phyloP scores from a whole-genome alignment of 306 rosid genomes.

The Chamaecrista fasciculata region DNA sequence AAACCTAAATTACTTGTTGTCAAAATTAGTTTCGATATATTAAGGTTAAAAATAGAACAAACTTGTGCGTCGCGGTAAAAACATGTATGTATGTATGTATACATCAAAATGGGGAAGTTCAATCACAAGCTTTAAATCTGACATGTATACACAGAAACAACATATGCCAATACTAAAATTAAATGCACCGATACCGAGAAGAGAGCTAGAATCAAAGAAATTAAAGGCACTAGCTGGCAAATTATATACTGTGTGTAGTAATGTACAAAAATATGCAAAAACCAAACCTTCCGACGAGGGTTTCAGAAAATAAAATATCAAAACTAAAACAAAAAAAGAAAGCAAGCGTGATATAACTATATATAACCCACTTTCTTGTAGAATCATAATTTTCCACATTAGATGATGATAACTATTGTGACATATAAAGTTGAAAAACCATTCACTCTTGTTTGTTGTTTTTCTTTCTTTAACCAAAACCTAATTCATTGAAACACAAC shows the following conservation, averaged over 20 bases:
- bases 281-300: slow-evolving; percentile 1
- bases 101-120: slow-evolving; percentile 26
- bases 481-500: slow-evolving; percentile 23
- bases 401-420: no score
- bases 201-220: slow-evolving; percentile 10
- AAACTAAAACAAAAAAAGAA: neutral
- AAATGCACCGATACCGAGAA: slow-evolving; percentile 36
- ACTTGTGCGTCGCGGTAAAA: neutral
- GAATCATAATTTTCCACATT: neutral
- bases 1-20: slow-evolving; percentile 23
- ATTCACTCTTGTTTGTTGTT: no score
- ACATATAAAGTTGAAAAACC: no score
- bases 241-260: neutral
- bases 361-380: slow-evolving; percentile 14
- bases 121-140: slow-evolving; percentile 19
- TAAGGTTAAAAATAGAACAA: slow-evolving; percentile 24
- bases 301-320: neutral
- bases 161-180: slow-evolving; percentile 25
- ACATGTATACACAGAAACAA: slow-evolving; percentile 12
- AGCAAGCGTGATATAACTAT: no score
- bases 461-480: neutral
- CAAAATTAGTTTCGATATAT: neutral
- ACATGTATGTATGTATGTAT: no score
- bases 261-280: neutral
- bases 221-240: neutral